Percentiles rank a stretch among this genome's conserved stretches.
Conservation (phyloP, 2,329 filamentous ascomycete species). For the Nemania abortiva region DNA sequence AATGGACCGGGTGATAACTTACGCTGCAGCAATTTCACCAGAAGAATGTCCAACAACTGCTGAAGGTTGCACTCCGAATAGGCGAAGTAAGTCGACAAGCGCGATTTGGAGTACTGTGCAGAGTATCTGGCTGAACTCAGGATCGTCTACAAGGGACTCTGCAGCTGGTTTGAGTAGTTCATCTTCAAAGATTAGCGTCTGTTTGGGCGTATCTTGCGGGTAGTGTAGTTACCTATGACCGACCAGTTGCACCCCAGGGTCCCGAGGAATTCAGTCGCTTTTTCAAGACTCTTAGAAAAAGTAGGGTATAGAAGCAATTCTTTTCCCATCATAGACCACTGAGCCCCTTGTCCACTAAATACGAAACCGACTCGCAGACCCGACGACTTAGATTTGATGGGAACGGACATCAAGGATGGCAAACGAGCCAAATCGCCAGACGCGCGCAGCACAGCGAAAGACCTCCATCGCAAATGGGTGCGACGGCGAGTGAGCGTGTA, state of each 20-base stretch:
- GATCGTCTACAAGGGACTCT: neutral
- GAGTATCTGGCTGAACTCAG: constrained; percentile 17
- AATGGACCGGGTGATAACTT: neutral
- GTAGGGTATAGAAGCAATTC: too few species aligned
- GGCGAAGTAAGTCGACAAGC: neutral
- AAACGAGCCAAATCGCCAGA: too few species aligned
- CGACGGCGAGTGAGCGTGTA: too few species aligned
- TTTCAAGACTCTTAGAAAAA: too few species aligned
- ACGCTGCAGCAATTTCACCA: constrained; percentile 31
- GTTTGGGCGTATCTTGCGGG: neutral
- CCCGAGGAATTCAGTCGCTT: too few species aligned
- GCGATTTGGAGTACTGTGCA: constrained; percentile 23
- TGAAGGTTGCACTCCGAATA: constrained; percentile 9
- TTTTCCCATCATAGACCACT: neutral
- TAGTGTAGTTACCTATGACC: neutral
- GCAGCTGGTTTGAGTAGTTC: neutral
- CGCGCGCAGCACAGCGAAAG: too few species aligned
- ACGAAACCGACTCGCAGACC: neutral
- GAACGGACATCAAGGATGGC: too few species aligned
- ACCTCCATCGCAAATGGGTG: too few species aligned
- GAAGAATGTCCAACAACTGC: constrained; percentile 24
- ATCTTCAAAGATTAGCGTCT: neutral
- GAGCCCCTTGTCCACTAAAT: constrained; percentile 5
- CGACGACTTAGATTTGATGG: too few species aligned
- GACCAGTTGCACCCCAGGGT: constrained; percentile 7